Evolutionary conservation across 768 basidiomycete genomes (phyloP), one percentile per base, ranked within the genome.

Genomic region (Mycena chlorophos): DNA sequence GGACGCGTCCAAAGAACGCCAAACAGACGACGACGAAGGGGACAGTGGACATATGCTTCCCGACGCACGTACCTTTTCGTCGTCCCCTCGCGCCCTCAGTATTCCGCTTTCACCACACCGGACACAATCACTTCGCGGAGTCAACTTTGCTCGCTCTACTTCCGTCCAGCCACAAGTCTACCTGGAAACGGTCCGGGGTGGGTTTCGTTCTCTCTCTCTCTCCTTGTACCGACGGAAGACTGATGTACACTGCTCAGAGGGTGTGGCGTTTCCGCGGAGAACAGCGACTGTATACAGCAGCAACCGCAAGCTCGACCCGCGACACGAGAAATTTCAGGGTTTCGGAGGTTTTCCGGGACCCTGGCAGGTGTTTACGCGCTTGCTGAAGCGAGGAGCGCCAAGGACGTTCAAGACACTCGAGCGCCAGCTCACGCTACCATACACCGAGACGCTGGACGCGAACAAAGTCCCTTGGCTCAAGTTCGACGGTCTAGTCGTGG

Each of bases 321-420:
- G 54, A 16, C 62, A 58, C 19, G 52, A 64, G 23, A 77, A 77
- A 60, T 75, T 79, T 46, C 63, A 71, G 49, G 73, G 73, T 0
- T 64, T 73, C 3, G 80, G 80, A 4, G 81, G 79, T 0, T 80
- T 80, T 55, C 81, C 81, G 17, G 77, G 78, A 1, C 77, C 78
- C 2, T 20, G 76, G 16, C 49, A 72, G 6, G 62, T 84, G 5
- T 57, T 77, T 3, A 66, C 69, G 5, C 68, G 66, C 20, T 54
- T 80, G 1, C 67, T 83, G 5, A 70, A 70, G 38, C 62, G 65
- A 3, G 60, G 68, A n/a, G 72, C 73, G 10, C 88, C 88, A 0
- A 66, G 67, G 2, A 63, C 78, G 1, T 75, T 79, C 48, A 61
- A 68, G 16, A 76, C 69, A 25, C 52, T 88, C 3, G 70, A 78